Conservation (phyloP, 495 filamentous ascomycete species). For the Annulohypoxylon bovei region DNA sequence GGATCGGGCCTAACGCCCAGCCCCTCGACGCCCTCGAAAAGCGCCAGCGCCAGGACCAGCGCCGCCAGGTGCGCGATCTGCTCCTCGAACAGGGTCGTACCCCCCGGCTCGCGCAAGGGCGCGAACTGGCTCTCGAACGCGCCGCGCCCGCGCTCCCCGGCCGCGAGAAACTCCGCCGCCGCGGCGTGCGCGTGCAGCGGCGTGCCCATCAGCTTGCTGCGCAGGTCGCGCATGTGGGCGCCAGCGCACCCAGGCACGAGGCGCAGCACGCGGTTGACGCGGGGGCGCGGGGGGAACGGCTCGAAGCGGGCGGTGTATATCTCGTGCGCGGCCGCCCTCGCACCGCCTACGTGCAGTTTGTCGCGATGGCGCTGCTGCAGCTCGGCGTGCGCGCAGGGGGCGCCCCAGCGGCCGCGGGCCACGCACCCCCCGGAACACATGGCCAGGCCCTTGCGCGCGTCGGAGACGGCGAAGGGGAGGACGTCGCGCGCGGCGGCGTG, state of each 20-base stretch:
- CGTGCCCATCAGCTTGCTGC: slow-evolving; percentile 6
- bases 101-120: background rate
- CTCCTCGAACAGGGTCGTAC: background rate
- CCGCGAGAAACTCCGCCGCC: background rate
- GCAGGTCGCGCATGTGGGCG: slow-evolving; percentile 11
- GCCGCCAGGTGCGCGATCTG: slow-evolving; percentile 25
- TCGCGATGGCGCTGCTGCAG: background rate
- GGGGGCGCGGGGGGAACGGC: slow-evolving; percentile 14
- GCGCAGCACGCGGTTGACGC: slow-evolving; percentile 11
- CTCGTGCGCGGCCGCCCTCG: background rate
- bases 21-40: slow-evolving; percentile 8
- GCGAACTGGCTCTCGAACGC: slow-evolving; percentile 4
- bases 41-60: slow-evolving; percentile 12
- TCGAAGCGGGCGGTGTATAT: slow-evolving; percentile 17
- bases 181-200: background rate
- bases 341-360: background rate
- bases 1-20: slow-evolving; percentile 17
- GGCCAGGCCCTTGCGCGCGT: slow-evolving; percentile 5
- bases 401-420: background rate
- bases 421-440: slow-evolving; percentile 26
- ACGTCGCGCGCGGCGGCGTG: slow-evolving; percentile 5
- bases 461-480: slow-evolving; percentile 12
- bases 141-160: background rate
- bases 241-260: slow-evolving; percentile 12
- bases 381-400: background rate